Base-by-base conservation (phyloP, 441 rosid species). In the Omphalea diandra region DNA sequence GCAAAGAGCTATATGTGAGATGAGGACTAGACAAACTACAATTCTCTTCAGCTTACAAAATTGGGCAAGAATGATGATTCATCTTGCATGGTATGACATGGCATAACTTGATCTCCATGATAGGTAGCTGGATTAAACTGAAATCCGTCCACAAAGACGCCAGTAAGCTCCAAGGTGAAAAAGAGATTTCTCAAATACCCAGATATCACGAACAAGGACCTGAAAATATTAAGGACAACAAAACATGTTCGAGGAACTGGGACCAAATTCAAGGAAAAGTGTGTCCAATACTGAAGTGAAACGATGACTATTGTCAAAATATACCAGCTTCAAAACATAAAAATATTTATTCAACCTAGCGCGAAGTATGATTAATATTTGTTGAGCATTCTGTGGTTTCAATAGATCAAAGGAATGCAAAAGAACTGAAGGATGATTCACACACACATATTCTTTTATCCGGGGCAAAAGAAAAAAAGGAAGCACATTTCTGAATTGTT, bases 101-200 rank as follows among this genome's bases (percentile, higher is more conserved):
- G 32, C 26, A 65, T 49, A 22, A 27, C 43, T 38, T 26, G 29
- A 33, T 64, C 57, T 63, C 53, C 26, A 41, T 67, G 38, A 14
- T 27, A 29, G n/a, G n/a, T 2, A 44, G 54, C 65, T 56, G 43
- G 40, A 60, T 79, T 78, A 85, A 36, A 82, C 35, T 41, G 80
- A 73, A 75, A 91, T 84, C 57, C 91, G 81, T 65, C 97, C 97
- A 60, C 98, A 92, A 41, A 94, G 96, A 67, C 97, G 96, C 99
- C 99, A 94, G 71, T 75, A 77, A 70, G 99, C 85, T 79, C 87
- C 94, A 11, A 81, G 68, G 52, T 94, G 97, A 77, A 92, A 94
- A 20, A 90, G 87, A 68, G 97, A 94, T 77, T 94, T 92, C 88
- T 92, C 98, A 35, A 94, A 90, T 46, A 94, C 98, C 99, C 98